Base-by-base conservation (phyloP, 2,329 filamentous ascomycete genomes). In the Pseudocercospora fuligena region DNA sequence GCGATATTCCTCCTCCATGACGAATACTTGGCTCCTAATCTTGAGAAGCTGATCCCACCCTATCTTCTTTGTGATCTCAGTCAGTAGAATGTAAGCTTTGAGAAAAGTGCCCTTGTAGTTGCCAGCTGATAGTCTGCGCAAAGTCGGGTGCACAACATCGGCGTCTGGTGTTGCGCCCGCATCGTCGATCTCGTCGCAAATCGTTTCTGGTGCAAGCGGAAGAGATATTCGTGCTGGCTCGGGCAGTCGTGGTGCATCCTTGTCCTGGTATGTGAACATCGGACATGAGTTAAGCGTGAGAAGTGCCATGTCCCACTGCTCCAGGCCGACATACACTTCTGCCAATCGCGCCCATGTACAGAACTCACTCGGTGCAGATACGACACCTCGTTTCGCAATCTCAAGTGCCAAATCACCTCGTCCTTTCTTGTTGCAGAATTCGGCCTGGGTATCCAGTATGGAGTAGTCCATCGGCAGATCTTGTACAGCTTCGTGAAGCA, bases 181-280 rank as follows among this genome's bases (percentile, higher is more conserved):
- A 79, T 95, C 96, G 76, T 98, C 94, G 72, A 99, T 97, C 77
- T 99, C 95, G 73, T 99, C 95, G 62, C 97, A 88, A 65, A 94
- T 88, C 19, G 92, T 97, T 79, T 98, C 95, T 0, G 91, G 87
- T 61, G 98, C 85, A 16, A 94, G 92, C 0, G 95, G 95, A 14
- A 99, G 86, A 72, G 92, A 89, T 49, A 98, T 91, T 64, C 93
- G 92, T 73, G 91, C 90, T 0, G 95, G 94, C 76, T 97, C 93
- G 1, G 95, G 95, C 91, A 98, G 94, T 66, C 95, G 82, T 3
- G 95, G 95, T 5, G 93, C 91, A 78, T 99, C 95, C 80, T 97
- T 98, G 80, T 99, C 95, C 80, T 98, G 95, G 79, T 99, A 98
- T 6, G 95, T 99, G 80, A 99, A 99, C 95, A 99, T 99, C 8